Evolutionary conservation across 2,329 filamentous ascomycete genomes (phyloP).

Genomic region (Acarospora socialis): DNA sequence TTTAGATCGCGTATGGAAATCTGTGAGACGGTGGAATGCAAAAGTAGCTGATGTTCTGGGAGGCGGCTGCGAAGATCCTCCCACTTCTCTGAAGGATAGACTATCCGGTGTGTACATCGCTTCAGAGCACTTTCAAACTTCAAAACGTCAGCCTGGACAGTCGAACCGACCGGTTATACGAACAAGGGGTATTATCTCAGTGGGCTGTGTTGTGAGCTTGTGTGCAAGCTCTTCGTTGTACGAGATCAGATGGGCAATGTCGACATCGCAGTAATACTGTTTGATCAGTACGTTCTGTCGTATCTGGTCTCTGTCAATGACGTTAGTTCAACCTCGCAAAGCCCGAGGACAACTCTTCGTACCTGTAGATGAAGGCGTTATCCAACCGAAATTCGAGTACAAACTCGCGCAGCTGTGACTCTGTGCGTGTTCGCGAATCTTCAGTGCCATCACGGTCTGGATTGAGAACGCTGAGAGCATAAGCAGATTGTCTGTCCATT

Average conservation of each 20-base stretch:
- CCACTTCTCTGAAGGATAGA: constrained; percentile 59
- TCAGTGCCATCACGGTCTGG: constrained; percentile 50
- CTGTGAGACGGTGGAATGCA: constrained; percentile 82
- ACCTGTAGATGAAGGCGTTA: constrained; percentile 92
- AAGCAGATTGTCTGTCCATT: constrained; percentile 84
- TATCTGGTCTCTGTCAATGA: constrained; percentile 67
- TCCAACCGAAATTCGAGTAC: constrained; percentile 88
- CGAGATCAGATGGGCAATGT: constrained; percentile 88
- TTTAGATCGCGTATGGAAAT: constrained; percentile 90
- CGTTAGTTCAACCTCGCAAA: constrained; percentile 9
- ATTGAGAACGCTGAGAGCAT: constrained; percentile 68
- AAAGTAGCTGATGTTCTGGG: constrained; percentile 83
- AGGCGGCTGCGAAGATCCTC: constrained; percentile 55
- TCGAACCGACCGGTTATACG: constrained; percentile 17
- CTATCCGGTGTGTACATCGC: constrained; percentile 82
- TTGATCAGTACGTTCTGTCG: constrained; percentile 88
- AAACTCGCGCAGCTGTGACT: constrained; percentile 73
- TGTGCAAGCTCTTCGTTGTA: constrained; percentile 94
- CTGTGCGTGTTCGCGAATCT: constrained; percentile 57
- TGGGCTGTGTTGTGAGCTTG: constrained; percentile 73
- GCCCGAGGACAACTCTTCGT: constrained; percentile 13
- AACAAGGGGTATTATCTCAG: constrained; percentile 83
- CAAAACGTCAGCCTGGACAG: constrained; percentile 6
- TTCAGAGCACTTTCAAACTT: constrained; percentile 86
- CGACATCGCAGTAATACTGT: constrained; percentile 90